Conservation (phyloP, 306 rosid genomes). For the Castanea mollissima region DNA sequence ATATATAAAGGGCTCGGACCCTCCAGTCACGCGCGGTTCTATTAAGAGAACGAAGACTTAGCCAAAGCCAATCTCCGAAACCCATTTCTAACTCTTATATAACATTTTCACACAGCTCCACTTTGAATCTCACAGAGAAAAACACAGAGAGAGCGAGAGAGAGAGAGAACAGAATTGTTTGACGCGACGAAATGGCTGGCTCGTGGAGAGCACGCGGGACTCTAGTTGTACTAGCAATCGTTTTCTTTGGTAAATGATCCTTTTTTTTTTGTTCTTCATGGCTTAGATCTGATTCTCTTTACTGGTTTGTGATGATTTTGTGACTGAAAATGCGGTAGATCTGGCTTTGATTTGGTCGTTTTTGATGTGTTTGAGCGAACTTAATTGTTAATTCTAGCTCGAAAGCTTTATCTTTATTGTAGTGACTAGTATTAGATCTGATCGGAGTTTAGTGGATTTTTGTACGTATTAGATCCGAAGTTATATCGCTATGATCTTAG, state of each 20-base stretch:
- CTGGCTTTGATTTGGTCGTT: slow-evolving; percentile 12
- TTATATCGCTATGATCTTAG: neutral
- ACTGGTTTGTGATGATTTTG: neutral
- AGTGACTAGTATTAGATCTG: neutral
- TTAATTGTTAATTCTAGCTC: no score
- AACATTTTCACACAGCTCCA: neutral
- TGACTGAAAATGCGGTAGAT: slow-evolving; percentile 29
- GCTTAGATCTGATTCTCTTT: slow-evolving; percentile 41
- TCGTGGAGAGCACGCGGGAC: slow-evolving; percentile 65
- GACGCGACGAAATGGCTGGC: slow-evolving; percentile 54
- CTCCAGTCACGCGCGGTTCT: slow-evolving; percentile 18
- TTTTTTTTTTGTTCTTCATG: neutral
- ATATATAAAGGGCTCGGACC: slow-evolving; percentile 26
- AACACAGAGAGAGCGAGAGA: neutral
- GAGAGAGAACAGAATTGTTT: neutral
- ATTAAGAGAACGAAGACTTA: neutral
- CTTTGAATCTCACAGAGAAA: slow-evolving; percentile 15
- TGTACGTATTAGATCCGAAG: neutral
- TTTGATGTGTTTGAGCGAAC: no score
- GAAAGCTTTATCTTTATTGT: no score
- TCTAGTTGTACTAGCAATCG: slow-evolving; percentile 60
- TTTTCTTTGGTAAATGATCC: slow-evolving; percentile 53
- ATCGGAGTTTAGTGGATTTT: neutral
- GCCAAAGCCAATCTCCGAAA: neutral
- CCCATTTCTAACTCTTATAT: neutral